Base-by-base conservation (phyloP, 495 filamentous ascomycete species). In the Talaromyces adpressus region DNA sequence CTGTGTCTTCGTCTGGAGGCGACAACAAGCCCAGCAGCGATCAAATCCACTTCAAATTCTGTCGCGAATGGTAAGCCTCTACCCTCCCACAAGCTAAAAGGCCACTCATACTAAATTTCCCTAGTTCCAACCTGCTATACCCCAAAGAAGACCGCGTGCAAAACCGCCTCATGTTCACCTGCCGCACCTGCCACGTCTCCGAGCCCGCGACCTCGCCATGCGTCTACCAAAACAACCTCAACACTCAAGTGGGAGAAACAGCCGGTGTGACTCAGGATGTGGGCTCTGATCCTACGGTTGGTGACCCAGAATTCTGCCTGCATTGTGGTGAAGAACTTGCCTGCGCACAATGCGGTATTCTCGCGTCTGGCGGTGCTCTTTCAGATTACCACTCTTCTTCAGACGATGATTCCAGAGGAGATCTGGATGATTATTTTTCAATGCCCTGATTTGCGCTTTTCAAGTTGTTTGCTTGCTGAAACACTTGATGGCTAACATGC, bases 211-310 rank as follows among this genome's bases (percentile, higher is more conserved):
- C 81, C 57, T 89, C 89, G 41, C 83, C 89, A 57, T 97, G 93
- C 75, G 89, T 97, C 68, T 97, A 91, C 79, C 88, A 93, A 68
- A 95, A 98, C 78, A 85, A 91, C 63, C 85, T 97, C 59, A 90
- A 89, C 77, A 93, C 87, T 65, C 87, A 90, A 57, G 90, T 92
- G 14, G 92, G 92, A 59, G 93, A 97, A 76, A 98, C 94, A 57
- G 93, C 95, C 58, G 94, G 94, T 75, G 93, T 98, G 63, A 97
- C 93, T 47, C 91, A 95, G 76, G 94, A 99, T 77, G 92, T 99
- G 63, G 91, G 85, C 72, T 90, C 87, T 66, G 94, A 99, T 82
- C 94, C 94, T 74, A 99, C 95, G 86, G 93, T 98, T 85, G 81
- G 93, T 96, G 67, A 75, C 69, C 72, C 77, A 66, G 72, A 73